Base-by-base conservation (phyloP, 768 basidiomycete genomes). In the Favolaschia claudopus region DNA sequence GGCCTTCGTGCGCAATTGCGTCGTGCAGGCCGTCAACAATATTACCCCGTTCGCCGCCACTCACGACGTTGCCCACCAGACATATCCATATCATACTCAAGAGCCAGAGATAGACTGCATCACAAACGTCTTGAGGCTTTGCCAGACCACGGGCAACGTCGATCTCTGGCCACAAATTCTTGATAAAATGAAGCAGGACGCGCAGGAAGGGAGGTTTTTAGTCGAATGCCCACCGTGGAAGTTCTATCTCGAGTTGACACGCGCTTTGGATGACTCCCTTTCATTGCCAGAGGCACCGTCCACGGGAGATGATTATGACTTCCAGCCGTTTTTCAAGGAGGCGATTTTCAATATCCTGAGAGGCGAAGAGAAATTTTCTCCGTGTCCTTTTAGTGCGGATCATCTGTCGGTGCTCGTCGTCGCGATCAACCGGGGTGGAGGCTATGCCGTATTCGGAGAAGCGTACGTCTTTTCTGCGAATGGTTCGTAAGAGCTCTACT, bases 141-240 rank as follows among this genome's bases (percentile, higher is more conserved):
- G 49, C 37, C 27, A 24, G 37, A 29, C 37, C 2, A 50, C 49
- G 5, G 36, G 27, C 24, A 29, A 50, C 25, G 13, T 19, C 37
- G 27, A 39, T 31, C 20, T 50, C 13, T 50, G 37, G 28, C 36
- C 17, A 38, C 36, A 20, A 4, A 14, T 50, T 13, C 19, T 50
- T 5, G 49, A 50, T 2, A 50, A 52, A 19, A 40, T 52, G 50
- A 31, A 40, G 20, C 12, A 40, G 28, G 50, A 28, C 7, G 20
- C 50, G 14, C 19, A 17, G 19, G n/a, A 17, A 2, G 38, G 38
- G 4, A 9, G 17, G 6, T 40, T 51, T 28, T 28, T 31, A 3
- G 37, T 15, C 6, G 50, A 51, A 31, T 27, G n/a, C 17, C 50
- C 50, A 7, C 50, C 50, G 12, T 51, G 50, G 50, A 51, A 29